These are phyloP conservation scores for Theobroma cacao DNA, from an alignment of 345 rosid genomes.

Conservation along the genomic window DNA sequence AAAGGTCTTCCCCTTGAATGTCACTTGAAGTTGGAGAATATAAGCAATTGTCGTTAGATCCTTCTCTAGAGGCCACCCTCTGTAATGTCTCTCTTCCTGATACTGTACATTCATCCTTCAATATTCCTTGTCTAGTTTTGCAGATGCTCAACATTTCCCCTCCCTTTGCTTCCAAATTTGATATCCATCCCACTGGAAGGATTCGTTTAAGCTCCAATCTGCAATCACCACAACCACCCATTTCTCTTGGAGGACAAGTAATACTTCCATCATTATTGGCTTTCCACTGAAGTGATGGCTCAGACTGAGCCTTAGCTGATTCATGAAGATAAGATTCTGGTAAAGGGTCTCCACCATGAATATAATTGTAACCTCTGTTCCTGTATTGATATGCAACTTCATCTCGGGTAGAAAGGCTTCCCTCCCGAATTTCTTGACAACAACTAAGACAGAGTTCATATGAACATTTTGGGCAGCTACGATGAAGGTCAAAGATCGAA, in stretches of 20 bases:
- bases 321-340: conserved; percentile 18
- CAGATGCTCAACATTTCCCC: conserved; percentile 26
- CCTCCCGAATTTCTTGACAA: conserved; percentile 70
- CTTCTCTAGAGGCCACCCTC: conserved; percentile 62
- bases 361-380: conserved; percentile 56
- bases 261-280: conserved; percentile 54
- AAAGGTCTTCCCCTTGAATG: conserved; percentile 38
- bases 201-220: conserved; percentile 66
- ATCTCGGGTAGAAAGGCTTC: conserved; percentile 34
- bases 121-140: conserved; percentile 15
- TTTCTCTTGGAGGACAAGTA: conserved; percentile 55
- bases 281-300: conserved; percentile 38
- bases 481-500: conserved; percentile 79
- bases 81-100: conserved; percentile 21
- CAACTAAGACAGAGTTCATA: conserved; percentile 81
- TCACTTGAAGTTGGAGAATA: conserved; percentile 49
- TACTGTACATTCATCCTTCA: conserved; percentile 19
- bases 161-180: conserved; percentile 45
- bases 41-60: conserved; percentile 54
- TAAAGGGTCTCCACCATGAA: conserved; percentile 63
- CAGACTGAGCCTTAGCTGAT: conserved; percentile 22
- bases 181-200: conserved; percentile 47
- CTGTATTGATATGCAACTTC: conserved; percentile 41
- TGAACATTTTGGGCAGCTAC: conserved; percentile 71
- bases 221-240: conserved; percentile 77